Base-by-base conservation (phyloP, 345 rosid species). In the Moringa oleifera region DNA sequence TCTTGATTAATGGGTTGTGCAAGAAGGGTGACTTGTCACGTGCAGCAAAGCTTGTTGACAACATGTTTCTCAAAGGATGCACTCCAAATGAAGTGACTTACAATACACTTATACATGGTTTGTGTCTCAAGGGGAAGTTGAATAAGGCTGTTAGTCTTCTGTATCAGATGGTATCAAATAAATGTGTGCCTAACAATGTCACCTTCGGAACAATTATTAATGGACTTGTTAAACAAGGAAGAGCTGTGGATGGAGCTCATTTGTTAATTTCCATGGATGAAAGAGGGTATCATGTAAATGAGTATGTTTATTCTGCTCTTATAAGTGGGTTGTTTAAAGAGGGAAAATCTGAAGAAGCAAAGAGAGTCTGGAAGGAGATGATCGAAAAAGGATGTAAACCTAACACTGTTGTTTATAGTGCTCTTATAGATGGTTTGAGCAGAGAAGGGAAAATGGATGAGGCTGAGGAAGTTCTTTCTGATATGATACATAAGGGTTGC, bases 61-160 rank as follows among this genome's bases (percentile, higher is more conserved):
- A 90, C 67, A 94, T 94, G 96, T 85, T 83, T 76, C 90, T 94
- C 0, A 90, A 94, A 70, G 97, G 96, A 12, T 90, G 97, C 76
- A 74, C 57, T 53, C 96, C 96, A 4, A 88, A 85, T 71, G 77
- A 78, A 75, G 85, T 77, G 18, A 90, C 99, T n/a, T 94, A 90
- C 71, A 94, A 90, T 64, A 90, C 85, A 0, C 92, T 94, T 25
- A 86, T 94, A 56, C 88, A 90, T 54, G 97, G 96, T 56, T 68
- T 94, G 49, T 94, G 96, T 70, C 85, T 85, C 22, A 83, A 84
- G 59, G 95, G 97, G 31, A 80, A 80, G 70, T 70, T 90, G 76
- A 89, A 86, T 68, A 85, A 90, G 78, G 99, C 99, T 6, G 79
- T 90, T 24, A 79, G 83, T 75, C 96, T 94, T 56, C 71, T 94